phyloP scores from a whole-genome alignment of 345 rosid genomes.

The Cardamine chenopodiifolia region DNA sequence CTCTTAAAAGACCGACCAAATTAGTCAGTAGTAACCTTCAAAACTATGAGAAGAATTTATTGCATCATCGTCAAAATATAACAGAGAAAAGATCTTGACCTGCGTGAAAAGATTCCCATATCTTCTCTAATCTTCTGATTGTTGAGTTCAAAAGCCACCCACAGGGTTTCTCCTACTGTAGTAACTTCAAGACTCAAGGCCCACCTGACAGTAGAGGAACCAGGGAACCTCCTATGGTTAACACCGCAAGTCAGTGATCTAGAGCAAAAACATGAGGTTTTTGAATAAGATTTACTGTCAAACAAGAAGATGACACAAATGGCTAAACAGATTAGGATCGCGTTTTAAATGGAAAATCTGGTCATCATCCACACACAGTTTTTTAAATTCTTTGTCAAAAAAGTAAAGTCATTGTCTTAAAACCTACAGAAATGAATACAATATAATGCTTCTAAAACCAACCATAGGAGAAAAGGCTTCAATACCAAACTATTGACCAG shows the following conservation, averaged over 20 bases:
- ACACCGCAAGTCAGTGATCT: too few relatives aligned
- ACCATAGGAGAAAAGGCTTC: slow-evolving; percentile 6
- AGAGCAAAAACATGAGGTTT: too few relatives aligned
- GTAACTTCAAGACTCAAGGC: slow-evolving; percentile 27
- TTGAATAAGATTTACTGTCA: background rate
- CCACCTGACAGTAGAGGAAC: slow-evolving; percentile 34
- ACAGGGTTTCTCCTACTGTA: slow-evolving; percentile 17
- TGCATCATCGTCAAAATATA: background rate
- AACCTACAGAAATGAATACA: slow-evolving; percentile 38
- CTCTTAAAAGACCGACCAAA: slow-evolving; percentile 7
- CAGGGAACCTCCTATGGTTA: slow-evolving; percentile 41
- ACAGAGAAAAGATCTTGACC: slow-evolving; percentile 49
- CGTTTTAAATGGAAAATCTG: background rate
- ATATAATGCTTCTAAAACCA: slow-evolving; percentile 30
- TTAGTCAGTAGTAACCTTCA: background rate
- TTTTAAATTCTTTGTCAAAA: slow-evolving; percentile 8
- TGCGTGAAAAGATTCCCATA: slow-evolving; percentile 68
- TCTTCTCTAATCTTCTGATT: slow-evolving; percentile 30
- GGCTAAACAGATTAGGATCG: slow-evolving; percentile 5
- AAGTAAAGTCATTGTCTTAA: slow-evolving; percentile 34
- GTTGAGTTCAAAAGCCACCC: background rate
- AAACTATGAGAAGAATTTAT: background rate
- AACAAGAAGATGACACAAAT: slow-evolving; percentile 26
- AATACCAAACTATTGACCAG: slow-evolving; percentile 38
- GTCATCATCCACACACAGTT: slow-evolving; percentile 26